Conservation (phyloP, 768 basidiomycete genomes). For the Trametopsis cervina region DNA sequence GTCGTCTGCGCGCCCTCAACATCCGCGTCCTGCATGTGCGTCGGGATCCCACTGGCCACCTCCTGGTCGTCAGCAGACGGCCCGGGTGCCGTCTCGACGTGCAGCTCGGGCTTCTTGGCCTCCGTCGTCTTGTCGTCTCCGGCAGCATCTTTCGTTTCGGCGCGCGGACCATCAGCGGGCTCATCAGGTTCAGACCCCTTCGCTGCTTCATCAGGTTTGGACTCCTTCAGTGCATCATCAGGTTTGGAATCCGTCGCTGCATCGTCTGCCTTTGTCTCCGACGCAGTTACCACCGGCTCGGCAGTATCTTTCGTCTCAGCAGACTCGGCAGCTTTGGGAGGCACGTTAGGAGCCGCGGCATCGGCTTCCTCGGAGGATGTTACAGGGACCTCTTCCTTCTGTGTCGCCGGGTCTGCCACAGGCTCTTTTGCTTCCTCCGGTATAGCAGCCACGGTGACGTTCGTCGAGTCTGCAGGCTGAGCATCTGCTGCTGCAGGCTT, state of each 20-base stretch:
- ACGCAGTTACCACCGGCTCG: neutral
- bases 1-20: neutral
- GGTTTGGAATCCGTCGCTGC: neutral
- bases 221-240: neutral
- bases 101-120: neutral
- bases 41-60: conserved; percentile 3
- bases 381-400: neutral
- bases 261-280: neutral
- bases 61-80: neutral
- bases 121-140: neutral
- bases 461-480: too few species aligned
- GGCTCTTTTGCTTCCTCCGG: too few species aligned
- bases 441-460: too few species aligned
- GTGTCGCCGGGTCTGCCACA: neutral
- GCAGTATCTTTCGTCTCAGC: neutral
- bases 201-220: neutral
- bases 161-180: neutral
- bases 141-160: neutral
- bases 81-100: neutral
- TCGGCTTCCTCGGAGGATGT: too few species aligned
- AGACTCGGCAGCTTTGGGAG: neutral
- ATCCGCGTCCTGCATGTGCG: conserved; percentile 1
- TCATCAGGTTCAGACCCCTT: neutral
- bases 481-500: neutral
- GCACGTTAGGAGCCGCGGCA: neutral